Evolutionary conservation across 805 yeast species (phyloP).

Genomic region (Saccharomycopsis microspora): DNA sequence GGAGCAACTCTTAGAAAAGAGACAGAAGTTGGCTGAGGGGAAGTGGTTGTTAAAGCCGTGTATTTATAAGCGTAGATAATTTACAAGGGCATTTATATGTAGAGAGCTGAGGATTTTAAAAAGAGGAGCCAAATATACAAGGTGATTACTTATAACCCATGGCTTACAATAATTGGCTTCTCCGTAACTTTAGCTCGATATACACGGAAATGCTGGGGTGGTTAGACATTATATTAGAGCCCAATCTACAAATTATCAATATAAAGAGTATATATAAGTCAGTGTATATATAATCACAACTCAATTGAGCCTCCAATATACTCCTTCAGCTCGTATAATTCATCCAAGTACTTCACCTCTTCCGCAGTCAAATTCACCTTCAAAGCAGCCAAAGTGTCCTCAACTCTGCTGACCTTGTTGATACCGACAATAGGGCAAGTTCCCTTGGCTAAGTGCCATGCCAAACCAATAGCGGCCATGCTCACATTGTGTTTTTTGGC

Average conservation of each 20-base stretch:
- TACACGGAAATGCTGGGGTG: no score
- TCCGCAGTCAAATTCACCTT: conserved; percentile 25
- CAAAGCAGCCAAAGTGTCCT: conserved; percentile 37
- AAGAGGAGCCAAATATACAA: no score
- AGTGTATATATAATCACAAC: no score
- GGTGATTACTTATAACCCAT: no score
- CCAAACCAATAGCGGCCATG: conserved; percentile 43
- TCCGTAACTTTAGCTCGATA: no score
- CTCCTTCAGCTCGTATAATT: not conserved
- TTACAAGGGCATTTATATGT: not conserved
- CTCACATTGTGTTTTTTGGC: conserved; percentile 34
- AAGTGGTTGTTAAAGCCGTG: conserved; percentile 92
- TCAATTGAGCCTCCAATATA: no score
- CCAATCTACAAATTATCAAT: no score
- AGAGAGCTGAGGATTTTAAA: not conserved
- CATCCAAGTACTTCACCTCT: conserved; percentile 7
- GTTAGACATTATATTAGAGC: no score
- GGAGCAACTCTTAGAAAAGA: conserved; percentile 44
- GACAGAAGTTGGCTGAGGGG: conserved; percentile 56
- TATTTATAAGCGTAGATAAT: conserved; percentile 76
- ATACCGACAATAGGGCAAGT: conserved; percentile 45
- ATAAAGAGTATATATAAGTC: no score
- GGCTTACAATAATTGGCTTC: no score
- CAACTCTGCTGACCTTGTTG: conserved; percentile 35
- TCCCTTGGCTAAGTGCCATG: conserved; percentile 44